These are phyloP conservation scores for Phytophthora capsici DNA, from an alignment of 352 stramenopile species.

Conservation along the genomic window DNA sequence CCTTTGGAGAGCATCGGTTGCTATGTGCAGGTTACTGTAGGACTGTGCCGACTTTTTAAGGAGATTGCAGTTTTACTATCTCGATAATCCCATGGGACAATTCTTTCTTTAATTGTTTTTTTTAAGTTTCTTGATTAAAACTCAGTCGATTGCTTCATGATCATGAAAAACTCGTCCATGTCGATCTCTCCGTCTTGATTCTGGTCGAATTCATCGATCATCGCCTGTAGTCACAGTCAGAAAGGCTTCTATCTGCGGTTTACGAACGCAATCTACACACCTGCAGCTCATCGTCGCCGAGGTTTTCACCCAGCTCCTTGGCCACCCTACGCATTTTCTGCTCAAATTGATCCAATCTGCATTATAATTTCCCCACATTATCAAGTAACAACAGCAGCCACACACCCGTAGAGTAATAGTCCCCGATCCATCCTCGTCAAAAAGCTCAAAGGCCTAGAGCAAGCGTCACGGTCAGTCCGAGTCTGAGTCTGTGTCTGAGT, in stretches of 20 bases:
- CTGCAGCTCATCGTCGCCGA: conserved; percentile 91
- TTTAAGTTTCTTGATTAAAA: conserved; percentile 51
- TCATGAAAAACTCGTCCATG: conserved; percentile 90
- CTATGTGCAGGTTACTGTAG: conserved; percentile 24
- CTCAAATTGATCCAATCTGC: conserved; percentile 9
- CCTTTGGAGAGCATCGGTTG: conserved; percentile 22
- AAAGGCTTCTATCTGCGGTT: not conserved
- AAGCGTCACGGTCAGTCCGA: conserved; percentile 29
- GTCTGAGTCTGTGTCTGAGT: conserved; percentile 27
- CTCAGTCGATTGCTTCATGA: conserved; percentile 88
- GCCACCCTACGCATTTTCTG: conserved; percentile 94
- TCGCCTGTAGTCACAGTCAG: conserved; percentile 60
- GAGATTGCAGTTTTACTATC: conserved; percentile 24
- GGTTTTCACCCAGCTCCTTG: conserved; percentile 93
- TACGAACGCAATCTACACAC: conserved; percentile 26
- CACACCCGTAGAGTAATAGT: conserved; percentile 85
- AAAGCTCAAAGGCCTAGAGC: conserved; percentile 92
- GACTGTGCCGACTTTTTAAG: conserved; percentile 20
- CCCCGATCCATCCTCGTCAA: conserved; percentile 92
- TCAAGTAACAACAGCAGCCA: conserved; percentile 17
- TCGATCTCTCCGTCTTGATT: conserved; percentile 94
- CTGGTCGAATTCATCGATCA: conserved; percentile 96
- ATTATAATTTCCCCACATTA: conserved; percentile 24
- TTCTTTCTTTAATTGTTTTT: conserved; percentile 28
- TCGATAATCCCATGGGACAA: conserved; percentile 47